phyloP scores from a whole-genome alignment of 2,329 filamentous ascomycete genomes.

The Aureobasidium leucospermi region DNA sequence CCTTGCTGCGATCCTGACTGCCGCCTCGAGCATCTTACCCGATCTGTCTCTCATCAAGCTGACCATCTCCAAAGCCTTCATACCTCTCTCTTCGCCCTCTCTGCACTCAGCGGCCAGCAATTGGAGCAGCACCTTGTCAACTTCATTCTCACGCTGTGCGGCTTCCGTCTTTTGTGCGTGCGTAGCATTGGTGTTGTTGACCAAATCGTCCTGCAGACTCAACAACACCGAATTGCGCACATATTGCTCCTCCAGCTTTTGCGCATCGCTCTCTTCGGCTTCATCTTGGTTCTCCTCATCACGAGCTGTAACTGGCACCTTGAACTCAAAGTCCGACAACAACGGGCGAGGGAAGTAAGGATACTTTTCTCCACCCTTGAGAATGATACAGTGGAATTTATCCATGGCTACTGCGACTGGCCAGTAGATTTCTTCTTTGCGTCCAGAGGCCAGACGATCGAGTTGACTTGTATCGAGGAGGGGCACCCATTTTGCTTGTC shows the following conservation, averaged over 20 bases:
- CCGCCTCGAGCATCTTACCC: constrained; percentile 86
- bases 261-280: constrained; percentile 28
- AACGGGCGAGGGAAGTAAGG: constrained; percentile 87
- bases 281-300: constrained; percentile 34
- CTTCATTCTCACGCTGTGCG: constrained; percentile 66
- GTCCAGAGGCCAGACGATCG: constrained; percentile 71
- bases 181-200: constrained; percentile 59
- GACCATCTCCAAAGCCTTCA: constrained; percentile 91
- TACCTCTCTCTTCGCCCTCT: constrained; percentile 84
- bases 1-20: constrained; percentile 77
- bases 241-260: constrained; percentile 43
- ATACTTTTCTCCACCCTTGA: constrained; percentile 89
- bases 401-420: constrained; percentile 86
- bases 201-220: constrained; percentile 66
- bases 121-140: constrained; percentile 86
- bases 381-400: constrained; percentile 97
- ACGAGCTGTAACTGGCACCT: constrained; percentile 60
- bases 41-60: constrained; percentile 74
- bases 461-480: constrained; percentile 83
- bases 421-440: constrained; percentile 87
- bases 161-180: constrained; percentile 60
- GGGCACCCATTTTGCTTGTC: constrained; percentile 84
- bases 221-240: constrained; percentile 66
- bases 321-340: constrained; percentile 88
- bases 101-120: constrained; percentile 84